Percentiles rank a stretch among this genome's conserved stretches.
phyloP scores from a whole-genome alignment of 2,329 filamentous ascomycete genomes.

The Colletotrichum eremochloae region DNA sequence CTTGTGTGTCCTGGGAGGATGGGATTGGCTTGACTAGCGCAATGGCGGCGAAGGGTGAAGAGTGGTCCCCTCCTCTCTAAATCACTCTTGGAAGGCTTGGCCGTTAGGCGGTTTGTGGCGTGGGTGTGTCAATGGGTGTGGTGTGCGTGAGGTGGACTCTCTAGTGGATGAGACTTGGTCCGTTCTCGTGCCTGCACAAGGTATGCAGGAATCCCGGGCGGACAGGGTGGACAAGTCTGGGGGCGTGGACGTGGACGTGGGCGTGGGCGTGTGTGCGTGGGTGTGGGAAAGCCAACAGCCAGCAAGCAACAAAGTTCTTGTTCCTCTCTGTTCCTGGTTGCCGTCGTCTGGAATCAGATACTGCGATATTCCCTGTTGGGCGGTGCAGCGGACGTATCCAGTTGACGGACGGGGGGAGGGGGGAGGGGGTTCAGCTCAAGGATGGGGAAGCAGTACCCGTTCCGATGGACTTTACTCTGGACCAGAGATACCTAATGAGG shows the following conservation, averaged over 20 bases:
- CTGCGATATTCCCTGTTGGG: background rate
- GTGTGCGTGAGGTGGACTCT: slow-evolving; percentile 7
- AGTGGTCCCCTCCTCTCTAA: slow-evolving; percentile 30
- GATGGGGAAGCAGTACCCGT: background rate
- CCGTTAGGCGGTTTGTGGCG: slow-evolving; percentile 19
- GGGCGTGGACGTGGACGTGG: slow-evolving; percentile 1
- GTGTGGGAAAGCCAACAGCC: background rate
- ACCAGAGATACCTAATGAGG: background rate
- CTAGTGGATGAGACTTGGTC: slow-evolving; percentile 29
- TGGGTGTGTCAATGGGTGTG: slow-evolving; percentile 16
- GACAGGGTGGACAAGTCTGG: slow-evolving; percentile 18
- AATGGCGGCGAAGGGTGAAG: slow-evolving; percentile 31
- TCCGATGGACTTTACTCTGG: background rate
- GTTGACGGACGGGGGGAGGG: background rate
- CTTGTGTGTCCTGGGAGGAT: slow-evolving; percentile 3
- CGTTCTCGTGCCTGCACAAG: slow-evolving; percentile 32
- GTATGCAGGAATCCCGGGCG: slow-evolving; percentile 34
- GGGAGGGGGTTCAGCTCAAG: background rate
- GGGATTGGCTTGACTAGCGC: slow-evolving; percentile 41
- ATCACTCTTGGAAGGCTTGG: slow-evolving; percentile 25
- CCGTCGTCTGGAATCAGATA: slow-evolving; percentile 4
- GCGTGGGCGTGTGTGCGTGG: background rate
- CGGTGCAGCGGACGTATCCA: background rate
- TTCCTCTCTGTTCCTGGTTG: background rate
- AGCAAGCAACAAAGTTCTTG: slow-evolving; percentile 16